Evolutionary conservation across 495 filamentous ascomycete species (phyloP).

Genomic region (Podospora tetraspora): DNA sequence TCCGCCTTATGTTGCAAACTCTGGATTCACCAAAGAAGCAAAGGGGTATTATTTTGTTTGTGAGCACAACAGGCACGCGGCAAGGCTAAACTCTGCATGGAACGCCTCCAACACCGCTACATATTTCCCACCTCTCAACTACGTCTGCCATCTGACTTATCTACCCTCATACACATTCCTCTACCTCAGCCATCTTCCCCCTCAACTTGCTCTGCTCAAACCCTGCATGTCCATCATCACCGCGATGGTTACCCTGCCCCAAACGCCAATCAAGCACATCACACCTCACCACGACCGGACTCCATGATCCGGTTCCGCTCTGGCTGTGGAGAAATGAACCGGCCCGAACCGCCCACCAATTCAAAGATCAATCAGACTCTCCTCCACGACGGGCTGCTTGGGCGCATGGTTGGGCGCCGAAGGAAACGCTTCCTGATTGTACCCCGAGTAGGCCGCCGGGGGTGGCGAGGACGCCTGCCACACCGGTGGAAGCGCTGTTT

Average conservation of each 20-base stretch:
- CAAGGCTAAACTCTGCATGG: neutral
- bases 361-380: conserved; percentile 85
- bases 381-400: conserved; percentile 65
- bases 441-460: conserved; percentile 46
- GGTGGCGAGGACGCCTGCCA: conserved; percentile 36
- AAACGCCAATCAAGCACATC: neutral
- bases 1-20: neutral
- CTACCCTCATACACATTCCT: neutral
- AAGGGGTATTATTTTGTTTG: too few relatives aligned
- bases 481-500: conserved; percentile 36
- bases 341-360: neutral
- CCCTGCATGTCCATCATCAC: neutral
- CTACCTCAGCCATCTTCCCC: neutral
- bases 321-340: neutral
- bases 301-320: neutral
- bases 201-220: neutral
- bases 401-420: conserved; percentile 57
- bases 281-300: neutral
- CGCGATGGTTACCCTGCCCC: neutral
- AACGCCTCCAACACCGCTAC: neutral
- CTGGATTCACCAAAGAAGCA: neutral
- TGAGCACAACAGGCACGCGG: neutral
- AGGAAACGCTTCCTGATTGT: conserved; percentile 61
- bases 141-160: neutral
- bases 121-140: neutral